These are phyloP conservation scores for Afroboletus lepidellus DNA, from an alignment of 1,284 basidiomycete genomes.

Conservation along the genomic window DNA sequence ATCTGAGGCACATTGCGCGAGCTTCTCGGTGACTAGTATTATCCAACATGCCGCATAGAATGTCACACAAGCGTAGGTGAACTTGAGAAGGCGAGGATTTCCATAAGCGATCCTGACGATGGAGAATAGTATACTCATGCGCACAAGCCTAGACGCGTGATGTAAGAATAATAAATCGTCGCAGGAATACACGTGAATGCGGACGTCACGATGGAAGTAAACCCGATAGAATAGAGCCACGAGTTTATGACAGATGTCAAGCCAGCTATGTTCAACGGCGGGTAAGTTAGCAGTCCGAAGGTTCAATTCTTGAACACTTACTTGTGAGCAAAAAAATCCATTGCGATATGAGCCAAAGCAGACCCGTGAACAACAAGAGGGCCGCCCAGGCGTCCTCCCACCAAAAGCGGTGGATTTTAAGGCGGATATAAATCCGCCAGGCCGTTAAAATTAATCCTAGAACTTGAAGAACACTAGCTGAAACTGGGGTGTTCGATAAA, in stretches of 20 bases:
- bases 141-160: slow-evolving; percentile 8
- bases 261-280: slow-evolving; percentile 2
- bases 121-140: slow-evolving; percentile 22
- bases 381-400: slow-evolving; percentile 25
- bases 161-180: background rate
- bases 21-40: slow-evolving; percentile 12
- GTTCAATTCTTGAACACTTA: slow-evolving; percentile 2
- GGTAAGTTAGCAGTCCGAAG: background rate
- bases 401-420: slow-evolving; percentile 26
- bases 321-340: slow-evolving; percentile 12
- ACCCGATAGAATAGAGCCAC: slow-evolving; percentile 14
- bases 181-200: background rate
- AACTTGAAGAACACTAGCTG: slow-evolving; percentile 10
- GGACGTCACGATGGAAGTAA: slow-evolving; percentile 13
- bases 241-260: slow-evolving; percentile 5
- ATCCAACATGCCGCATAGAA: slow-evolving; percentile 16
- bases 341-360: slow-evolving; percentile 10
- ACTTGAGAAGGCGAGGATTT: slow-evolving; percentile 10
- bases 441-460: slow-evolving; percentile 18
- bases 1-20: slow-evolving; percentile 13
- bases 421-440: slow-evolving; percentile 24
- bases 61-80: slow-evolving; percentile 10
- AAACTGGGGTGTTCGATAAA: slow-evolving; percentile 8
- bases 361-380: slow-evolving; percentile 10
- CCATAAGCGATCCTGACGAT: slow-evolving; percentile 18